These are phyloP conservation scores for Corrigiola litoralis DNA, from an alignment of 179 eudicot species.

Conservation along the genomic window DNA sequence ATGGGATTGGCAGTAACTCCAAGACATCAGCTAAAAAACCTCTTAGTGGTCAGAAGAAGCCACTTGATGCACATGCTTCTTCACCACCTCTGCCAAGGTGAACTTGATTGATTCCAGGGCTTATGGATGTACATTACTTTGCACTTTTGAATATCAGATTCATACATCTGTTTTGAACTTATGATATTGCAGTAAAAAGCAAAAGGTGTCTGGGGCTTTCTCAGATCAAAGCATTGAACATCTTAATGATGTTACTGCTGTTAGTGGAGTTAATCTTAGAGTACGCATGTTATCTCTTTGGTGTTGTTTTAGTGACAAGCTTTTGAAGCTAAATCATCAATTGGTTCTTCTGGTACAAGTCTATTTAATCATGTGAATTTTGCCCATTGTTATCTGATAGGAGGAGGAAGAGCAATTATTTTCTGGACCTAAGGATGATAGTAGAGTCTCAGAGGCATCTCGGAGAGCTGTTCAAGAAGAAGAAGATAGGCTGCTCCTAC, in stretches of 20 bases:
- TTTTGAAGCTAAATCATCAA: background rate
- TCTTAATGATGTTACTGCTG: conserved; percentile 98
- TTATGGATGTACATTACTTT: background rate
- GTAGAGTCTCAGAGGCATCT: conserved; percentile 84
- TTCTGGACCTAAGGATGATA: conserved; percentile 81
- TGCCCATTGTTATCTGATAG: conserved; percentile 28
- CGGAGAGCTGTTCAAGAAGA: conserved; percentile 93
- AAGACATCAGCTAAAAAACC: conserved; percentile 55
- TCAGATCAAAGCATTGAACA: conserved; percentile 95
- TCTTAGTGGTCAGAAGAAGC: conserved; percentile 68
- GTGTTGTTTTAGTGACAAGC: conserved; percentile 12
- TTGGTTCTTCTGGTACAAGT: too few relatives aligned
- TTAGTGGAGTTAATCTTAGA: conserved; percentile 95
- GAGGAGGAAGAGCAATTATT: conserved; percentile 98
- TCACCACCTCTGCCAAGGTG: conserved; percentile 77
- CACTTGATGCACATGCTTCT: conserved; percentile 63
- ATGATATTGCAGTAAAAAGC: conserved; percentile 78
- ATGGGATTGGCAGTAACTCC: conserved; percentile 35
- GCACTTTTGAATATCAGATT: too few relatives aligned
- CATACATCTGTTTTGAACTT: background rate
- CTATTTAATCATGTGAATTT: background rate
- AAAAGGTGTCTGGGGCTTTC: conserved; percentile 65
- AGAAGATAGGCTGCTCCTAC: conserved; percentile 79
- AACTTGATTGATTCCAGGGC: conserved; percentile 1
- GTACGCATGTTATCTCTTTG: conserved; percentile 36